Evolutionary conservation across 2,329 filamentous ascomycete species (phyloP), one percentile per base, ranked within the genome.

Genomic region (Didymella sp.): DNA sequence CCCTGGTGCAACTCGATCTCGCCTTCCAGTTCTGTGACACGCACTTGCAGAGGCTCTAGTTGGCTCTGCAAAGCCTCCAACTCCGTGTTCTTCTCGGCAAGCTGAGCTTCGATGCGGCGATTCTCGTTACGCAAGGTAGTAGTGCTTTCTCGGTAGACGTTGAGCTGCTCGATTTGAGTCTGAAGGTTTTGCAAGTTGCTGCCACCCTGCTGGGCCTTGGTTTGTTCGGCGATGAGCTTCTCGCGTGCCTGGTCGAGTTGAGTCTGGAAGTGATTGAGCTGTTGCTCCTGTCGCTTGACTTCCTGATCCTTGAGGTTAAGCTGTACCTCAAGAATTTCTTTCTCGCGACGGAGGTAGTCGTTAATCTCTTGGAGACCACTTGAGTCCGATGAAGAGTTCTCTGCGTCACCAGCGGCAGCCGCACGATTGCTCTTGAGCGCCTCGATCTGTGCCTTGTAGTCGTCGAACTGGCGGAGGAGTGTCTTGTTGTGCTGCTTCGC

Each of bases 281-380:
- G 92, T 68, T 97, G 92, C 70, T 94, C 91, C 38, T 97, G 78
- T 51, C 95, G 87, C 77, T 96, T 96, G 51, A 87, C 84, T 77
- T 99, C 95, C 68, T 96, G 91, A 0, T 88, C 84, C 68, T 94
- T 93, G 41, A 98, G 82, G 66, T 97, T 93, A 68, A 92, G 90
- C 71, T 98, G 94, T n/a, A 97, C 91, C 67, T 99, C 94, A 8
- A 97, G 85, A 63, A 99, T 98, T 73, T 98, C 95, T 81, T 98
- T 99, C 78, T 99, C 96, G 38, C 92, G 89, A 42, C 94, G 89
- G 59, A 99, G 81, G 75, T 95, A 99, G 60, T 86, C 89, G 77
- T 96, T 96, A 54, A 99, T 86, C 70, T 98, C 94, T 60, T 95
- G 90, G 9, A 96, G 85, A 50, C 90, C 91, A 63, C 92, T 90